phyloP scores from a whole-genome alignment of 805 yeast species.

The Priceomyces melissophilus region DNA sequence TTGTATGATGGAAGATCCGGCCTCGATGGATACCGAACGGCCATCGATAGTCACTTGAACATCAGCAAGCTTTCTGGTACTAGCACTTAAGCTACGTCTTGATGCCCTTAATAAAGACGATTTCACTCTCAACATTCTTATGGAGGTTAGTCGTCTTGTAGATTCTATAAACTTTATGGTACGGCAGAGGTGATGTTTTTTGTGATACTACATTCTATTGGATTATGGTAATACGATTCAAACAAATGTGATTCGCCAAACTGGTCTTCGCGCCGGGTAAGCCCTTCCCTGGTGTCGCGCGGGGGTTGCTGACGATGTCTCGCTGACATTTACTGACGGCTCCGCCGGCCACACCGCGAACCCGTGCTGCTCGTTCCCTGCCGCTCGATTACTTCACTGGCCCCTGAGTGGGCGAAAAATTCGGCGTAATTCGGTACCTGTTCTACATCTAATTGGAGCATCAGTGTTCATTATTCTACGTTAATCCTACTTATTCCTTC shows the following conservation, averaged over 20 bases:
- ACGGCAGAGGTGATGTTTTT: conserved; percentile 1
- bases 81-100: conserved; percentile 17
- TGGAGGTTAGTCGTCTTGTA: neutral
- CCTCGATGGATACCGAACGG: conserved; percentile 70
- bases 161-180: neutral
- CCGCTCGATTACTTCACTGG: too few species aligned
- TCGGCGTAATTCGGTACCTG: too few species aligned
- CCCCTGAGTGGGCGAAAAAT: too few species aligned
- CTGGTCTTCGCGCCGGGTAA: conserved; percentile 8
- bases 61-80: conserved; percentile 40
- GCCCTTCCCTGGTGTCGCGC: neutral
- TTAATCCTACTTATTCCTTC: neutral
- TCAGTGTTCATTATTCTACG: neutral
- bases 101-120: conserved; percentile 19
- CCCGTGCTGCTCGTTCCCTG: too few species aligned
- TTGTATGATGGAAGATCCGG: conserved; percentile 84
- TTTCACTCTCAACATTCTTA: conserved; percentile 16
- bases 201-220: conserved; percentile 8
- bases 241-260: conserved; percentile 27
- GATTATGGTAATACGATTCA: conserved; percentile 15
- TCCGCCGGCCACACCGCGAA: too few species aligned
- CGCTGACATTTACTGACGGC: too few species aligned
- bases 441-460: too few species aligned
- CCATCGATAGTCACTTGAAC: conserved; percentile 66
- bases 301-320: too few species aligned